Percentiles rank a stretch among this genome's conserved stretches.
Conservation (phyloP, 345 rosid genomes). For the Lepidium africanum region DNA sequence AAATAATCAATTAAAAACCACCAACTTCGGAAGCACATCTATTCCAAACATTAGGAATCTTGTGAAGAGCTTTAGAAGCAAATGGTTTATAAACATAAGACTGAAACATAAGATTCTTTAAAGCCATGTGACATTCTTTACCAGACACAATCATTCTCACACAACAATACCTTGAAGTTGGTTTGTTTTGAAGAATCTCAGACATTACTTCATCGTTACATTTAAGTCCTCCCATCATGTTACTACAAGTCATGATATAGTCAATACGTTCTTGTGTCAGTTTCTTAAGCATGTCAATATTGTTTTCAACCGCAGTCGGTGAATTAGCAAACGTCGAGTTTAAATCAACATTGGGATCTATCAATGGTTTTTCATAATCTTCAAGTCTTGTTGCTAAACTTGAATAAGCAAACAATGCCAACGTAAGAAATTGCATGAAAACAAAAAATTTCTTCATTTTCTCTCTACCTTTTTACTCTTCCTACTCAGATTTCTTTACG, state of each 20-base stretch:
- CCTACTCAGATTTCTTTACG: neutral
- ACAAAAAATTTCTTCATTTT: neutral
- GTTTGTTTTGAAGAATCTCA: conserved; percentile 3
- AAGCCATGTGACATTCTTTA: neutral
- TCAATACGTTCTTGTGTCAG: neutral
- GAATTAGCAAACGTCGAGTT: neutral
- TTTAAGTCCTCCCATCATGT: neutral
- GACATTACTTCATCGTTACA: neutral
- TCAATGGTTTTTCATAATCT: neutral
- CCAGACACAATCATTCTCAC: neutral
- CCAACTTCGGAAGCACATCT: neutral
- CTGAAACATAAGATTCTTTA: neutral
- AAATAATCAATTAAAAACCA: neutral
- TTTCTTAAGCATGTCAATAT: neutral
- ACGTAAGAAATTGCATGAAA: neutral
- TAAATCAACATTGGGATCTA: neutral
- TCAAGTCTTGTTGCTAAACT: neutral
- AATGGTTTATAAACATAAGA: neutral
- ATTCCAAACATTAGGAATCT: neutral
- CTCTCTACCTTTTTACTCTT: neutral
- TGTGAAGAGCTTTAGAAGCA: neutral
- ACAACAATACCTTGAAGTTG: neutral
- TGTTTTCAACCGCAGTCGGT: neutral
- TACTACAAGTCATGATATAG: neutral
- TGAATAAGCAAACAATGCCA: neutral